Evolutionary conservation across 257 asterid genomes (phyloP).

Genomic region (Voacanga thouarsii): DNA sequence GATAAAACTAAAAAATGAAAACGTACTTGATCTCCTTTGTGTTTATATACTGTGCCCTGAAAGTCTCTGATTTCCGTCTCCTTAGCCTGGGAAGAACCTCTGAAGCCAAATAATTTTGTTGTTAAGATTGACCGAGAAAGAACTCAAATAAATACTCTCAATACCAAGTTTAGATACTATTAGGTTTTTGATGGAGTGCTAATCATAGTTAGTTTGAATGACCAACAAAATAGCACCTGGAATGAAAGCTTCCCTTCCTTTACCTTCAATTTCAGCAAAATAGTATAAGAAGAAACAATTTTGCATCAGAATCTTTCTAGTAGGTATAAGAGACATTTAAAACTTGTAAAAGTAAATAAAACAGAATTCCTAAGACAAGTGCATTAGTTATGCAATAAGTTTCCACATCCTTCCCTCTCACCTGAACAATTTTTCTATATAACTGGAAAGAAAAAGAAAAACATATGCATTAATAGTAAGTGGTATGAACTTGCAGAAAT

Average conservation of each 20-base stretch:
- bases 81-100: conserved; percentile 61
- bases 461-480: not conserved
- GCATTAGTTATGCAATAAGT: not conserved
- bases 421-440: not conserved
- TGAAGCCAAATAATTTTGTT: conserved; percentile 22
- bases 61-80: conserved; percentile 92
- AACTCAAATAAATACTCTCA: not conserved
- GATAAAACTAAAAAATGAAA: conserved; percentile 11
- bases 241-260: not conserved
- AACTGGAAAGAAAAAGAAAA: not conserved
- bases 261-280: conserved; percentile 1
- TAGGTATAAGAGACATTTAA: not conserved
- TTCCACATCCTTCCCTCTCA: not conserved
- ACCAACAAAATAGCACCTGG: not conserved
- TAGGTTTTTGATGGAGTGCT: not conserved
- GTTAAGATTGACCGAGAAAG: conserved; percentile 5
- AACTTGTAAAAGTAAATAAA: not conserved
- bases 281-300: not conserved
- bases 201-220: not conserved
- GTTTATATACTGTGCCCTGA: conserved; percentile 80
- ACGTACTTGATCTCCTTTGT: conserved; percentile 75
- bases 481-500: not conserved
- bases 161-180: not conserved
- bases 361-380: not conserved
- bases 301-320: conserved; percentile 5